Evolutionary conservation across 768 basidiomycete species (phyloP).

Genomic region (Lentinula lateritia): DNA sequence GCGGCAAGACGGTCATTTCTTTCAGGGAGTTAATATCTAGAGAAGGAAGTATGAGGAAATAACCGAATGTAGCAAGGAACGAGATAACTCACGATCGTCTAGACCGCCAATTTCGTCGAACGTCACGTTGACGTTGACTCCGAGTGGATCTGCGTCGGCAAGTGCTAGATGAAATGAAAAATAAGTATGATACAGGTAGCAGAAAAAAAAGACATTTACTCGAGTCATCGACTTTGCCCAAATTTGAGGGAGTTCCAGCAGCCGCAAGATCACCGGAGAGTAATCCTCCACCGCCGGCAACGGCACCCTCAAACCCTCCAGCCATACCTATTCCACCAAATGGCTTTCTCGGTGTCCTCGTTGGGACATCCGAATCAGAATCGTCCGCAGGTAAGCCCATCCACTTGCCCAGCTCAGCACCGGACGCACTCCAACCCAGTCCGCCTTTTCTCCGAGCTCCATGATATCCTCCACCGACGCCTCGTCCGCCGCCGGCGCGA

Average conservation of each 20-base stretch:
- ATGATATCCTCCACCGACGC: conserved; percentile 21
- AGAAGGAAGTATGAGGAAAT: not conserved
- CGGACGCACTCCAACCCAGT: conserved; percentile 74
- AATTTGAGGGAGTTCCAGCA: conserved; percentile 77
- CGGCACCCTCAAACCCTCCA: conserved; percentile 49
- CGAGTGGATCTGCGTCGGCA: conserved; percentile 93
- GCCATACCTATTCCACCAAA: conserved; percentile 38
- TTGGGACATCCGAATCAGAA: conserved; percentile 66
- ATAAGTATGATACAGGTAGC: conserved; percentile 12
- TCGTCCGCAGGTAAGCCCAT: conserved; percentile 74
- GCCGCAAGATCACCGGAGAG: conserved; percentile 60
- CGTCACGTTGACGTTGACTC: conserved; percentile 87
- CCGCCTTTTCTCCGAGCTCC: conserved; percentile 35
- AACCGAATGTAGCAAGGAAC: not conserved
- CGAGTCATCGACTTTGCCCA: conserved; percentile 80
- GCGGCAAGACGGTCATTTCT: conserved; percentile 95
- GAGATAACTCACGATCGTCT: conserved; percentile 70
- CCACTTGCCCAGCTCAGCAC: conserved; percentile 72
- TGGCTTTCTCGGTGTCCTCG: conserved; percentile 65
- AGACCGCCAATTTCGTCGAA: conserved; percentile 97
- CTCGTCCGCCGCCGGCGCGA: conserved; percentile 4
- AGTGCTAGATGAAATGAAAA: conserved; percentile 44
- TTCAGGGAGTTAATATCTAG: conserved; percentile 93
- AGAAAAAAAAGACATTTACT: conserved; percentile 33
- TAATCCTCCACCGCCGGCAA: conserved; percentile 50